These are phyloP conservation scores for Debaryomyces singareniensis DNA, from an alignment of 1,139 yeast genomes.

Conservation along the genomic window DNA sequence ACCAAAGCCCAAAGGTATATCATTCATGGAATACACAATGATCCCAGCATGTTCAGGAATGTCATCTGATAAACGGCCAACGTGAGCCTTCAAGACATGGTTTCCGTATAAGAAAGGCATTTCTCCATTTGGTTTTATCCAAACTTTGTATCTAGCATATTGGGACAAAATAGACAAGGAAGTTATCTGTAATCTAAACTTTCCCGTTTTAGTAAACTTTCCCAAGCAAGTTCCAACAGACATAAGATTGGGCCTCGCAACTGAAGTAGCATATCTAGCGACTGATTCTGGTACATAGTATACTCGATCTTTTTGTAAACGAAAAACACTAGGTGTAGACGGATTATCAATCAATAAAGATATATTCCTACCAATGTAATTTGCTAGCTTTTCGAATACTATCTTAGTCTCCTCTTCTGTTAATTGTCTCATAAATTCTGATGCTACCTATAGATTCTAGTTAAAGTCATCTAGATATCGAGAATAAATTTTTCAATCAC, in stretches of 20 bases:
- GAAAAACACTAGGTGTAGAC: constrained; percentile 88
- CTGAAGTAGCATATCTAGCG: constrained; percentile 84
- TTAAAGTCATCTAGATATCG: too few relatives aligned
- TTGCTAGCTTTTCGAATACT: constrained; percentile 92
- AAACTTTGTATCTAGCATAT: constrained; percentile 86
- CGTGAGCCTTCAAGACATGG: constrained; percentile 92
- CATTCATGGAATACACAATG: constrained; percentile 84
- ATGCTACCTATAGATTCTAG: too few relatives aligned
- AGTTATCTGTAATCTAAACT: constrained; percentile 93
- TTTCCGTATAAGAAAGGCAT: constrained; percentile 98
- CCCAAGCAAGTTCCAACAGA: constrained; percentile 92
- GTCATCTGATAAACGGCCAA: constrained; percentile 95
- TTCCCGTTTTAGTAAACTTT: constrained; percentile 95
- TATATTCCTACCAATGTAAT: constrained; percentile 92
- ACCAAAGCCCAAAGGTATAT: constrained; percentile 92
- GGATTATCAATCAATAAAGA: constrained; percentile 81
- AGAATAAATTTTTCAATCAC: constrained; percentile 6
- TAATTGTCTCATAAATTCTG: constrained; percentile 71
- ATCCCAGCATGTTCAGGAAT: constrained; percentile 98
- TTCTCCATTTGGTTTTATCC: constrained; percentile 97
- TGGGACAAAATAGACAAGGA: constrained; percentile 75
- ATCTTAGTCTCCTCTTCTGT: constrained; percentile 97
- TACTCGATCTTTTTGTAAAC: constrained; percentile 93
- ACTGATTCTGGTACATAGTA: constrained; percentile 83
- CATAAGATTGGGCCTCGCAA: constrained; percentile 84